Conservation (phyloP, 345 rosid genomes). For the Corchorus olitorius region DNA sequence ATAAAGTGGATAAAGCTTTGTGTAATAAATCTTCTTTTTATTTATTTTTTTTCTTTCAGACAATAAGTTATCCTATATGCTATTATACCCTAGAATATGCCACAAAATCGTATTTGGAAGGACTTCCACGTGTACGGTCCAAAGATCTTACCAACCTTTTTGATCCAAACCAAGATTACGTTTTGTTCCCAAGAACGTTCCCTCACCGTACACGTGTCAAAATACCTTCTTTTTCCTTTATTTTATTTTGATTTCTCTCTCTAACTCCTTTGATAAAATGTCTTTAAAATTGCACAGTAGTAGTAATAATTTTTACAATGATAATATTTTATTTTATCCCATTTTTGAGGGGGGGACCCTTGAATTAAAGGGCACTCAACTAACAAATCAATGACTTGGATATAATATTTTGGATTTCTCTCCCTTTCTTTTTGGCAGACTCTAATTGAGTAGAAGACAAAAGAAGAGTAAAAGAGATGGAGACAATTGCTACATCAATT, state of each 20-base stretch:
- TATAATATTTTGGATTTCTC: background rate
- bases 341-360: background rate
- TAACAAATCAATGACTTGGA: background rate
- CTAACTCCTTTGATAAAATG: background rate
- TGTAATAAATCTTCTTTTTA: background rate
- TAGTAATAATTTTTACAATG: no score
- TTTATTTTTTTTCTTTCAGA: background rate
- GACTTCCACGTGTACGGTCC: conserved; percentile 11
- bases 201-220: conserved; percentile 30
- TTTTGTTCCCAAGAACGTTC: background rate
- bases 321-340: background rate
- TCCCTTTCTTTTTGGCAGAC: background rate
- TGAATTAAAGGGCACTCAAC: background rate
- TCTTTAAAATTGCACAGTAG: no score
- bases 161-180: conserved; percentile 8
- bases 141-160: background rate
- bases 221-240: background rate
- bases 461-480: background rate
- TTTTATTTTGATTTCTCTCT: background rate
- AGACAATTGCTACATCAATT: background rate
- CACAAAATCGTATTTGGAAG: background rate
- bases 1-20: conserved; percentile 26
- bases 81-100: conserved; percentile 22
- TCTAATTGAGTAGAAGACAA: background rate
- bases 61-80: conserved; percentile 2